These are phyloP conservation scores for Ogataea methanolica DNA, from an alignment of 805 yeast genomes.

Conservation along the genomic window DNA sequence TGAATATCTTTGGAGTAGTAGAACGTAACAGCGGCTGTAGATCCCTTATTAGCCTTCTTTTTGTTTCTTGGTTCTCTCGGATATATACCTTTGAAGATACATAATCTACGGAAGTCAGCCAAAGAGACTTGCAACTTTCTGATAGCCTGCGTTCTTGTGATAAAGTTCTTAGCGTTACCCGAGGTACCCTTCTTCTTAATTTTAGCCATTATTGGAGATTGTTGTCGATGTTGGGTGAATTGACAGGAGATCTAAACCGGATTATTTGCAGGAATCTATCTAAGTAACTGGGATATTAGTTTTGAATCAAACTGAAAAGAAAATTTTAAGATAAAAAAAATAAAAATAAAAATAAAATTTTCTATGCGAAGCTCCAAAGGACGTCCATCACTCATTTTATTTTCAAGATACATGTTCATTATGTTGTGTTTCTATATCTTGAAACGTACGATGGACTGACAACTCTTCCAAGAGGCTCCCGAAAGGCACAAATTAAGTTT, in stretches of 20 bases:
- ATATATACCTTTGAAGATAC: slow-evolving; percentile 96
- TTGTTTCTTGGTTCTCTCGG: slow-evolving; percentile 96
- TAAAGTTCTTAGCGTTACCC: slow-evolving; percentile 88
- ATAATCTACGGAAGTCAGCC: slow-evolving; percentile 94
- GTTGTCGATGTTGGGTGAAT: background rate
- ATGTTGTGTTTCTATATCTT: too few relatives aligned
- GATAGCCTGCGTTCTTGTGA: slow-evolving; percentile 93
- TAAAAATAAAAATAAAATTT: background rate
- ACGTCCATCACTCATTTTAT: too few relatives aligned
- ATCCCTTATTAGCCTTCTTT: slow-evolving; percentile 95
- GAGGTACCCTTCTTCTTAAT: slow-evolving; percentile 78
- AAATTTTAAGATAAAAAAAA: slow-evolving; percentile 8
- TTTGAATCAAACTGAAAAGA: slow-evolving; percentile 6
- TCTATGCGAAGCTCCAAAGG: background rate
- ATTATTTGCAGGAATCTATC: background rate
- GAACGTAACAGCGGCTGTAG: slow-evolving; percentile 94
- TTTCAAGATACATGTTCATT: too few relatives aligned
- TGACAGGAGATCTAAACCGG: background rate
- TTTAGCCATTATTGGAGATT: slow-evolving; percentile 42
- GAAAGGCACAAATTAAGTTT: too few relatives aligned
- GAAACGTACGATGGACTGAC: too few relatives aligned
- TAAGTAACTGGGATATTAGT: background rate
- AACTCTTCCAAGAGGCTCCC: too few relatives aligned
- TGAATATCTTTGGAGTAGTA: slow-evolving; percentile 93
- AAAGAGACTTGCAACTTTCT: slow-evolving; percentile 86